phyloP scores from a whole-genome alignment of 2,329 filamentous ascomycete genomes.

The Thelonectria rubi region DNA sequence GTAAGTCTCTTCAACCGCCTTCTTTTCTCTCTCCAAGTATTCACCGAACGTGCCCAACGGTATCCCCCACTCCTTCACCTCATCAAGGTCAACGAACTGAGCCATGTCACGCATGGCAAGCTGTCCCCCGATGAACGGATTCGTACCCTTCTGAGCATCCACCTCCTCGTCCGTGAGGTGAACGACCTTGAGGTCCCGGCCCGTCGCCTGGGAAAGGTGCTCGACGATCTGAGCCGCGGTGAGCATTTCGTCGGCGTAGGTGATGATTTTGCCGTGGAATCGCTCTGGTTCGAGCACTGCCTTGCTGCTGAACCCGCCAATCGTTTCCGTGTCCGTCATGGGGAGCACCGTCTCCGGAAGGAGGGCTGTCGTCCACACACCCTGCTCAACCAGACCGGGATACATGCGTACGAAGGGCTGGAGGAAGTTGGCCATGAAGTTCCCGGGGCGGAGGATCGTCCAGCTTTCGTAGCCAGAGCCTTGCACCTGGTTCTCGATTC shows the following conservation, averaged over 20 bases:
- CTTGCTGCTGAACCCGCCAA: slow-evolving; percentile 55
- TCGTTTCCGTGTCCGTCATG: slow-evolving; percentile 57
- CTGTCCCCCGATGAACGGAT: slow-evolving; percentile 53
- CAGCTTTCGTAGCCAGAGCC: slow-evolving; percentile 51
- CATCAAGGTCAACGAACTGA: slow-evolving; percentile 48
- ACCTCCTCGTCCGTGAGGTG: slow-evolving; percentile 55
- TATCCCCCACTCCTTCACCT: slow-evolving; percentile 50
- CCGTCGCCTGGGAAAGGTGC: slow-evolving; percentile 47
- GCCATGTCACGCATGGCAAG: slow-evolving; percentile 47
- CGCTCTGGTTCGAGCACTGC: slow-evolving; percentile 53
- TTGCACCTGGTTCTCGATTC: slow-evolving; percentile 52
- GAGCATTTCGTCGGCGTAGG: slow-evolving; percentile 53
- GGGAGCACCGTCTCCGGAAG: slow-evolving; percentile 49
- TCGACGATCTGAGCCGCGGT: slow-evolving; percentile 48
- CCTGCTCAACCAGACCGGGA: slow-evolving; percentile 49
- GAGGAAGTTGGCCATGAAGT: slow-evolving; percentile 62
- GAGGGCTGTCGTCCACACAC: slow-evolving; percentile 50
- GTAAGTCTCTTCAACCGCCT: slow-evolving; percentile 44
- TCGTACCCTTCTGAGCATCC: slow-evolving; percentile 44
- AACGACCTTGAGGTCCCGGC: slow-evolving; percentile 48
- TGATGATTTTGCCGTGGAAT: slow-evolving; percentile 53
- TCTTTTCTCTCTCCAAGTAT: slow-evolving; percentile 54
- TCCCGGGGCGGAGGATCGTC: slow-evolving; percentile 60
- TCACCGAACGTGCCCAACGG: slow-evolving; percentile 53
- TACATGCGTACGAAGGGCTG: slow-evolving; percentile 53